Evolutionary conservation across 257 asterid genomes (phyloP), one percentile per base, ranked within the genome.

Genomic region (Penstemon davidsonii): DNA sequence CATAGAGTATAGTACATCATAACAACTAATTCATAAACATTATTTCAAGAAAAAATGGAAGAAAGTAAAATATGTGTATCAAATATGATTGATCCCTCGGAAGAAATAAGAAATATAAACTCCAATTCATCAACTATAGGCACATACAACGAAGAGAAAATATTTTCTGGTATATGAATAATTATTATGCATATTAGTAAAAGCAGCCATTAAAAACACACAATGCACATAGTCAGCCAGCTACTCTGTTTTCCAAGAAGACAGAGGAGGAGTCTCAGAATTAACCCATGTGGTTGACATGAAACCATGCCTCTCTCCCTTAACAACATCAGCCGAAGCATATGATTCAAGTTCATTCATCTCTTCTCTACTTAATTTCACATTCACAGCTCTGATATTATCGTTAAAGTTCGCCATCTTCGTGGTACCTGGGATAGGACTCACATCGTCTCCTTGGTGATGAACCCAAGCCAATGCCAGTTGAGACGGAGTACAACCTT

Each of bases 381-480:
- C 80, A 3, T 73, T 55, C 15, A 81, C 64, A 18, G 86, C 80
- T 42, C 64, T 76, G 3, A 79, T 49, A 44, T 82, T 82, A 25
- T 79, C 71, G 71, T 74, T 75, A 7, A 83, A 75, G 81, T 82
- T 82, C 0, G 47, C 75, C 4, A 73, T 55, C 64, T 78, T 74
- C n/a, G 88, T 83, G 60, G 88, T 83, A 7, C 87, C 87, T 0
- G 87, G 87, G 39, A 83, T 83, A 8, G 87, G 87, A 36, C 67
- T 43, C 72, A 83, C 87, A 10, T 83, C 85, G 0, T 72, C 83
- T 10, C 83, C 85, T 69, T 64, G 79, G 75, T 75, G 81, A 55
- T 77, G 87, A 50, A 83, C 85, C 87, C 87, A 83, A 41, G 87
- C 85, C 60, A 83, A 49, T 3, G 87, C 87, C 39, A 80, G 79